Conservation (phyloP, 78 protist genomes). For the Dictyostelium intermedium region DNA sequence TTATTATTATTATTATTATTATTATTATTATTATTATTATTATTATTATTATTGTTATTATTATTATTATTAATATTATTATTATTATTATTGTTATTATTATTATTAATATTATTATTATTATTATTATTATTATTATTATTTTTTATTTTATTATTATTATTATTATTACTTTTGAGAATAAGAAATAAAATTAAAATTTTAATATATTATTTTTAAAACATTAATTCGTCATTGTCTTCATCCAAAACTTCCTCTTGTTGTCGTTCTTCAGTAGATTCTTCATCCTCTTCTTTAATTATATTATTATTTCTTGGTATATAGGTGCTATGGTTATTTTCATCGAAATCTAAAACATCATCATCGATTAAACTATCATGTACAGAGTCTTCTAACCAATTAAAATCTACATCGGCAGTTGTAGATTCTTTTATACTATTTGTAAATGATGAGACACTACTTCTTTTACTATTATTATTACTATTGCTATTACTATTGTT, state of each 20-base stretch:
- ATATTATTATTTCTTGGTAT: conserved; percentile 12
- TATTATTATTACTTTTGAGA: too few species aligned
- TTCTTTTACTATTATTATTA: background rate
- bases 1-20: conserved; percentile 3
- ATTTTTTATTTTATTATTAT: too few species aligned
- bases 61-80: conserved; percentile 13
- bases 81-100: too few species aligned
- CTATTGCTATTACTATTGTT: background rate
- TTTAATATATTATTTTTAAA: background rate
- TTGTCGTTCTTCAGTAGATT: background rate
- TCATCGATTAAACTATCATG: conserved; percentile 60
- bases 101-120: too few species aligned
- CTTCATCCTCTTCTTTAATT: conserved; percentile 1
- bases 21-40: conserved; percentile 3
- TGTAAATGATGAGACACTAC: background rate
- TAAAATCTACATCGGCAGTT: conserved; percentile 24
- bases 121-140: too few species aligned
- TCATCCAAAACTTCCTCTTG: background rate
- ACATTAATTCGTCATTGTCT: conserved; percentile 14
- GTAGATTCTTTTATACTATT: conserved; percentile 32
- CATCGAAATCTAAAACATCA: conserved; percentile 48
- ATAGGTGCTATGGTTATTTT: background rate
- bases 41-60: background rate
- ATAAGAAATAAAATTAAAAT: too few species aligned
- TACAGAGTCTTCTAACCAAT: conserved; percentile 64